Conservation (phyloP, 1,284 basidiomycete species). For the Phylloporus sp. region DNA sequence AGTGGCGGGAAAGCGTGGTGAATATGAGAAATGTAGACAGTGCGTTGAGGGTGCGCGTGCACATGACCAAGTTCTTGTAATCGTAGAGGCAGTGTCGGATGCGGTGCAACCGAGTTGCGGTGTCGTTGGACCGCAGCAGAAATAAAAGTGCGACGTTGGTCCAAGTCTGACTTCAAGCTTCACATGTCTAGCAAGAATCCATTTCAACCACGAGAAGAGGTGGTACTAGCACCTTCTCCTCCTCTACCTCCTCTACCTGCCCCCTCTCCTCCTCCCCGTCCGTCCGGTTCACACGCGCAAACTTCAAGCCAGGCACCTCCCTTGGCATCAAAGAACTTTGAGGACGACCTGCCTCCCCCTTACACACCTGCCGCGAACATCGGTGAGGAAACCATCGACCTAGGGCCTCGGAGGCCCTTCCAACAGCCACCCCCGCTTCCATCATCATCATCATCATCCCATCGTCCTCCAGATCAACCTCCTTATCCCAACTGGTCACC, state of each 20-base stretch:
- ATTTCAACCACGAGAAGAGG: no score
- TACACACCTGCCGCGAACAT: conserved; percentile 63
- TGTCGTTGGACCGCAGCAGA: no score
- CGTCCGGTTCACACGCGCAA: background rate
- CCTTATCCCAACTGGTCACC: conserved; percentile 1
- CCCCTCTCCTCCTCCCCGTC: background rate
- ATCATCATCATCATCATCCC: background rate
- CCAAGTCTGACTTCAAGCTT: no score
- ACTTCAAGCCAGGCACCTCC: background rate
- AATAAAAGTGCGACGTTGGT: no score
- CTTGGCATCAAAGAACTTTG: conserved; percentile 4
- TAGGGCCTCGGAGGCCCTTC: conserved; percentile 66
- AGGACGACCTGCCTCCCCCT: conserved; percentile 65
- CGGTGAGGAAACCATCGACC: conserved; percentile 64
- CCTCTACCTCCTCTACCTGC: conserved; percentile 17
- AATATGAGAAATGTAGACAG: background rate
- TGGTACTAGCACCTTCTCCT: conserved; percentile 18
- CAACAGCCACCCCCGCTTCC: conserved; percentile 43
- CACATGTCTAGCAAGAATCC: conserved; percentile 27
- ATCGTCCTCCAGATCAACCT: background rate
- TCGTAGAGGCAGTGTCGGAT: background rate
- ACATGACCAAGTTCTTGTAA: no score
- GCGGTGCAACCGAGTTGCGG: no score
- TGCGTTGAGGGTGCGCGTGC: conserved; percentile 4
- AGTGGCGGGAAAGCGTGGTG: conserved; percentile 6